Evolutionary conservation across 2,329 filamentous ascomycete genomes (phyloP), one percentile per base, ranked within the genome.

Genomic region (Monosporascus sp.): DNA sequence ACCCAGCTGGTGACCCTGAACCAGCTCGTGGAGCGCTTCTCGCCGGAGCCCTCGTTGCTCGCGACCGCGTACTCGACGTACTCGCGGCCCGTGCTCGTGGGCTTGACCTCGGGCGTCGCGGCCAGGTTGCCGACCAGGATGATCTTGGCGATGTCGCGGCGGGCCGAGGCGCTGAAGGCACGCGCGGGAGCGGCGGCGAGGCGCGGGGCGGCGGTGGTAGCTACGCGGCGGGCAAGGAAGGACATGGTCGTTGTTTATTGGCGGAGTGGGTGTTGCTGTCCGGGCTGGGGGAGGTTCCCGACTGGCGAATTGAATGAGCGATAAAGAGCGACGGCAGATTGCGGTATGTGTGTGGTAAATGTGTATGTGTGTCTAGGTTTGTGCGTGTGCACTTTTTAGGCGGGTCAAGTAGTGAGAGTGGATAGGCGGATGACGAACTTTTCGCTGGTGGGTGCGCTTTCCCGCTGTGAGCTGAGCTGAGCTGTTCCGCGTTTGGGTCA

Each of bases 121-220:
- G 82, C 90, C 49, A 99, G 84, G 71, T 91, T 88, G 67, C 94
- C 94, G 62, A 97, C 81, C 71, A 99, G 78, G 65, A 85, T 88
- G 77, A 99, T 88, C 72, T 86, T 88, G 62, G 94, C 89, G 60
- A 94, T 66, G 58, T 79, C 73, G 57, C 82, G 80, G 48, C 81
- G 71, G 41, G 84, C 75, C 45, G 87, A 85, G 63, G 85, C 84
- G 75, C 84, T 90, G 82, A 97, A 96, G 66, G 85, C 74, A 72
- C 90, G 90, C 62, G 78, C 68, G 58, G 74, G 63, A 53, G 65
- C 54, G 41, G 65, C 63, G 37, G 74, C 62, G 53, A 57, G 57
- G 63, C 61, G 72, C 66, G 70, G 73, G 68, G 76, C 73, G 67
- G 72, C 72, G 68, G 73, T 69, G 63, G 62, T 72, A 63, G 62